phyloP scores from a whole-genome alignment of 2,329 filamentous ascomycete species.

The Intubia oerlemansii region DNA sequence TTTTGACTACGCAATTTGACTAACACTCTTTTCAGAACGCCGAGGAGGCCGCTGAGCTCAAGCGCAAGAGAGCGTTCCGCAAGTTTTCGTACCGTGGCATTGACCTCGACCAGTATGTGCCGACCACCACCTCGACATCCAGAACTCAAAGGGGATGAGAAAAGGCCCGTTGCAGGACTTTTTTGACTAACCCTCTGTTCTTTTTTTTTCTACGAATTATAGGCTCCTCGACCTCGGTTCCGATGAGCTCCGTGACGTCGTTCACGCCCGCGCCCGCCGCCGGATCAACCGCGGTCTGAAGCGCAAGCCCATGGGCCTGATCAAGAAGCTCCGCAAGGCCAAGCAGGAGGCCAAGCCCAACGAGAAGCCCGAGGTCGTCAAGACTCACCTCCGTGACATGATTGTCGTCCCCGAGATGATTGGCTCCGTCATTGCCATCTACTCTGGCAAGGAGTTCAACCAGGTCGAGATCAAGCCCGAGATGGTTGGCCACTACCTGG shows the following conservation, averaged over 20 bases:
- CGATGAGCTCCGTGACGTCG: conserved; percentile 97
- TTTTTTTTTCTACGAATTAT: conserved; percentile 32
- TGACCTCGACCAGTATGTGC: conserved; percentile 72
- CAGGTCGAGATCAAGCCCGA: conserved; percentile 99
- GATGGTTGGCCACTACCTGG: conserved; percentile 99
- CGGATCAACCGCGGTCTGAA: conserved; percentile 99
- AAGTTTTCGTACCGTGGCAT: conserved; percentile 99
- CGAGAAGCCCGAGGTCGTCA: conserved; percentile 98
- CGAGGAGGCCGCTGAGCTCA: conserved; percentile 83
- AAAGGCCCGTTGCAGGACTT: neutral
- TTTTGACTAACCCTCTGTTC: neutral
- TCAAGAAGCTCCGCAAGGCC: conserved; percentile 99
- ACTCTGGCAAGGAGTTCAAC: conserved; percentile 99
- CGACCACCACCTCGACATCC: neutral
- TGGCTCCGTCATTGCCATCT: conserved; percentile 93
- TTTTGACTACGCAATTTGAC: no score
- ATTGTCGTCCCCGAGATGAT: conserved; percentile 99
- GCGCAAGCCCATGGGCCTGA: conserved; percentile 99
- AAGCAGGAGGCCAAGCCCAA: conserved; percentile 98
- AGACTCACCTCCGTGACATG: conserved; percentile 99
- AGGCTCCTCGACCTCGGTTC: conserved; percentile 86
- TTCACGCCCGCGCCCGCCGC: conserved; percentile 94
- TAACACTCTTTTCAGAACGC: conserved; percentile 3
- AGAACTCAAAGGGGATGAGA: neutral
- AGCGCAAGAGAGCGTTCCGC: conserved; percentile 98